Conservation (phyloP, 2,329 filamentous ascomycete species). For the Calonectria hongkongensis region DNA sequence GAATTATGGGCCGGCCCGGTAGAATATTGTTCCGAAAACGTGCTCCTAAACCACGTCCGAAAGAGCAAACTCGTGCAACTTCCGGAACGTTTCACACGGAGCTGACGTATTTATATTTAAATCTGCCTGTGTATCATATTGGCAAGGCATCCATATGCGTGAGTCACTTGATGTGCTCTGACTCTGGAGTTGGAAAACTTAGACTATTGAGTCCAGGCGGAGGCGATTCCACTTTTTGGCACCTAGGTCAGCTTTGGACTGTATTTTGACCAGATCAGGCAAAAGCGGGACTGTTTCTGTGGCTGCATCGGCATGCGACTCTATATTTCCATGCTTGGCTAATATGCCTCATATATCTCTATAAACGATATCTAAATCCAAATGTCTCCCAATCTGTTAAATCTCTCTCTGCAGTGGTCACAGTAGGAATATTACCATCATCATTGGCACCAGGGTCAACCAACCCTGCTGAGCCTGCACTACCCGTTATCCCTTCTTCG, state of each 20-base stretch:
- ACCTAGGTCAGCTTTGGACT: not conserved
- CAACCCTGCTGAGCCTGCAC: slow-evolving; percentile 62
- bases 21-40: slow-evolving; percentile 22
- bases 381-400: slow-evolving; percentile 76
- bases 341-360: slow-evolving; percentile 15
- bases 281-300: not conserved
- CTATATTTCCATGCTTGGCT: too few relatives aligned
- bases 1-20: slow-evolving; percentile 20
- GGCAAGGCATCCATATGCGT: not conserved
- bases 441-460: slow-evolving; percentile 50
- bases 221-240: not conserved
- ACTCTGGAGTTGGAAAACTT: not conserved
- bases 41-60: not conserved
- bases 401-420: slow-evolving; percentile 70
- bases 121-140: not conserved
- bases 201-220: not conserved
- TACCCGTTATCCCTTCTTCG: slow-evolving; percentile 67
- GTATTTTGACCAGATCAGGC: not conserved
- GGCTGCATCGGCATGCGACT: too few relatives aligned
- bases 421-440: slow-evolving; percentile 53
- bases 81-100: slow-evolving; percentile 15
- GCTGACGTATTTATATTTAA: slow-evolving; percentile 3
- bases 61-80: not conserved
- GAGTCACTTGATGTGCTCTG: not conserved
- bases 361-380: slow-evolving; percentile 76